phyloP scores from a whole-genome alignment of 129 eudicot genomes.

The Centrapalus pauciflorus region DNA sequence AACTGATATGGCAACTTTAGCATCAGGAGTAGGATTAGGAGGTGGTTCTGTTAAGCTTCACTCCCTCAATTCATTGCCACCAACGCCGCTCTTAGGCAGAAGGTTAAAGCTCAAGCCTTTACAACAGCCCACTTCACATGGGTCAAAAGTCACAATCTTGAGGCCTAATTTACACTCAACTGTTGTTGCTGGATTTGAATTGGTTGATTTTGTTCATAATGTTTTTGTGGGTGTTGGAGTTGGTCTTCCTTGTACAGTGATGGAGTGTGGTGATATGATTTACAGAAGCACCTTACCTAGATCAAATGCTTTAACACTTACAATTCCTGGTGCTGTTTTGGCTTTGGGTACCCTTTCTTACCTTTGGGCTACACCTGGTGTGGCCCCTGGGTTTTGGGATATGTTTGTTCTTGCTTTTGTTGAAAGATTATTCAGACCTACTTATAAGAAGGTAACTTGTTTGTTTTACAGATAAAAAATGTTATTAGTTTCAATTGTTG shows the following conservation, averaged over 20 bases:
- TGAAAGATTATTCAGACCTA: conserved; percentile 83
- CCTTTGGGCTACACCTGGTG: conserved; percentile 99
- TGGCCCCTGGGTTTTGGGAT: conserved; percentile 99
- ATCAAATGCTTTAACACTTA: conserved; percentile 65
- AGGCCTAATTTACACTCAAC: conserved; percentile 41
- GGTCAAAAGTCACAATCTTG: conserved; percentile 28
- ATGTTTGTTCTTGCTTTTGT: conserved; percentile 99
- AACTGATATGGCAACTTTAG: conserved; percentile 55
- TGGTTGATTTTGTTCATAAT: conserved; percentile 53
- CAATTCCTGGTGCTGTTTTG: conserved; percentile 83
- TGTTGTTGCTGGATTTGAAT: conserved; percentile 47
- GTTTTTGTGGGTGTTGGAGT: conserved; percentile 93
- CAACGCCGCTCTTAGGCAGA: conserved; percentile 62
- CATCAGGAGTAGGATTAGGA: conserved; percentile 42
- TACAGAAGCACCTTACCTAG: conserved; percentile 92
- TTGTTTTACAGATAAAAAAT: not conserved
- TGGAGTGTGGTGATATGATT: conserved; percentile 96
- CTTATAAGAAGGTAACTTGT: conserved; percentile 58
- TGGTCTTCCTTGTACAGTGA: conserved; percentile 96
- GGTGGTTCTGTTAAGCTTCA: conserved; percentile 40
- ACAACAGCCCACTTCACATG: conserved; percentile 21
- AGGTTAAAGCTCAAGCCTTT: conserved; percentile 44
- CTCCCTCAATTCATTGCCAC: conserved; percentile 36
- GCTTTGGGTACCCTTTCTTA: conserved; percentile 84
- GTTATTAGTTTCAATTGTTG: not conserved